A percentile compares a stretch with the other conserved stretches of the same genome.
phyloP scores from a whole-genome alignment of 78 protist species.

The Mantamonas sphyraenae region DNA sequence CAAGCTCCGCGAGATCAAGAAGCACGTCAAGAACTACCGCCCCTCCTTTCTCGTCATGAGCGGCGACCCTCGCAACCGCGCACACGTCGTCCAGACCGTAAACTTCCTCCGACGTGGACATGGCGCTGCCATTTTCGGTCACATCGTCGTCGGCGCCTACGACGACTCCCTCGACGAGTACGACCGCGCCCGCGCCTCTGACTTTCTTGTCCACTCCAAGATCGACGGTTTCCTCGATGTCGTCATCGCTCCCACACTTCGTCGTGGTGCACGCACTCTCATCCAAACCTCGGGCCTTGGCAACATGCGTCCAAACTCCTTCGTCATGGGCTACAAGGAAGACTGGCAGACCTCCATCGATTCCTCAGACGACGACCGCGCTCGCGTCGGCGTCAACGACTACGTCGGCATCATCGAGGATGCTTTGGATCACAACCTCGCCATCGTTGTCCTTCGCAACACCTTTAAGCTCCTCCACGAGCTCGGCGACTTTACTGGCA shows the following conservation, averaged over 20 bases:
- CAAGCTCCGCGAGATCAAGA: no score
- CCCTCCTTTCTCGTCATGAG: not conserved
- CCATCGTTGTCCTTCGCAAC: not conserved
- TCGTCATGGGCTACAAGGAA: conserved; percentile 11
- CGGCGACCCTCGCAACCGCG: not conserved
- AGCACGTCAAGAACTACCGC: conserved; percentile 14
- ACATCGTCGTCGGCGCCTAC: not conserved
- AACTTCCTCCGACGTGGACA: not conserved
- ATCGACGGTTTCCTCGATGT: not conserved
- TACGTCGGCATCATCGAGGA: not conserved
- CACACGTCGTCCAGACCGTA: not conserved
- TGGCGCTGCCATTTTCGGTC: not conserved
- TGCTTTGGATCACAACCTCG: not conserved
- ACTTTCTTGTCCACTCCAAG: not conserved
- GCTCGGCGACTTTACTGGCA: not conserved
- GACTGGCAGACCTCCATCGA: not conserved
- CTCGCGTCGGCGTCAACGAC: not conserved
- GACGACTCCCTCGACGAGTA: not conserved
- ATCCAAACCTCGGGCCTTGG: conserved; percentile 14
- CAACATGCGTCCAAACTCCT: conserved; percentile 9
- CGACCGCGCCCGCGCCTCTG: not conserved
- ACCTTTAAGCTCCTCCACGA: not conserved
- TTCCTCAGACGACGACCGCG: not conserved
- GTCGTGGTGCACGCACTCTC: not conserved
- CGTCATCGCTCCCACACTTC: not conserved